These are phyloP conservation scores for Agaricus subrufescens DNA, from an alignment of 768 basidiomycete genomes.

Conservation along the genomic window DNA sequence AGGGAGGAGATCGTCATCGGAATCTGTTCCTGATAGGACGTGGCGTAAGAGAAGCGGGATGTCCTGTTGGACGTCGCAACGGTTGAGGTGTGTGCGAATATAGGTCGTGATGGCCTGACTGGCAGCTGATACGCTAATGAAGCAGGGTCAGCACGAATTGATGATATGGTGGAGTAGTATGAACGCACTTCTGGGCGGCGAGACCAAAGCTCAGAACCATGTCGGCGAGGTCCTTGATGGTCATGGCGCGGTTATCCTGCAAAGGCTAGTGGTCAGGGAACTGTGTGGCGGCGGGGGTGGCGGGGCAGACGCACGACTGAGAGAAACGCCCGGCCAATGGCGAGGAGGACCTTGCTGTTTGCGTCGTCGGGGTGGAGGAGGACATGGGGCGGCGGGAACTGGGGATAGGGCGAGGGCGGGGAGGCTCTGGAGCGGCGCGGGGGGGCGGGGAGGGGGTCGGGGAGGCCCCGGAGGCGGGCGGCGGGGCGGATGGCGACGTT, in stretches of 20 bases:
- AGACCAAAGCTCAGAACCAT: slow-evolving; percentile 61
- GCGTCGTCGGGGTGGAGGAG: slow-evolving; percentile 75
- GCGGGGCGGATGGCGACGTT: slow-evolving; percentile 50
- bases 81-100: slow-evolving; percentile 66
- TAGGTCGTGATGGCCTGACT: slow-evolving; percentile 83
- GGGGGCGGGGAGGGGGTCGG: slow-evolving; percentile 13
- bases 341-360: slow-evolving; percentile 64
- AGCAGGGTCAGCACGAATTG: slow-evolving; percentile 5
- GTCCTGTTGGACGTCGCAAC: slow-evolving; percentile 68
- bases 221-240: slow-evolving; percentile 81
- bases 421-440: slow-evolving; percentile 19
- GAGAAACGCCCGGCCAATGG: slow-evolving; percentile 68
- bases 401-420: slow-evolving; percentile 21
- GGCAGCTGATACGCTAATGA: slow-evolving; percentile 63
- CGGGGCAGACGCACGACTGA: slow-evolving; percentile 53
- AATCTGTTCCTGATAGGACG: slow-evolving; percentile 62
- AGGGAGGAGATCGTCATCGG: slow-evolving; percentile 70
- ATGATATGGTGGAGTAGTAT: slow-evolving; percentile 6
- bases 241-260: slow-evolving; percentile 80
- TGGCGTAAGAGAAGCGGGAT: slow-evolving; percentile 72
- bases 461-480: slow-evolving; percentile 42
- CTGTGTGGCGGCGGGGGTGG: slow-evolving; percentile 3
- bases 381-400: slow-evolving; percentile 60
- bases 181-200: slow-evolving; percentile 65
- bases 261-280: slow-evolving; percentile 12